These are phyloP conservation scores for Blastobotrys ciferrii DNA, from an alignment of 1,139 yeast species.

Conservation along the genomic window DNA sequence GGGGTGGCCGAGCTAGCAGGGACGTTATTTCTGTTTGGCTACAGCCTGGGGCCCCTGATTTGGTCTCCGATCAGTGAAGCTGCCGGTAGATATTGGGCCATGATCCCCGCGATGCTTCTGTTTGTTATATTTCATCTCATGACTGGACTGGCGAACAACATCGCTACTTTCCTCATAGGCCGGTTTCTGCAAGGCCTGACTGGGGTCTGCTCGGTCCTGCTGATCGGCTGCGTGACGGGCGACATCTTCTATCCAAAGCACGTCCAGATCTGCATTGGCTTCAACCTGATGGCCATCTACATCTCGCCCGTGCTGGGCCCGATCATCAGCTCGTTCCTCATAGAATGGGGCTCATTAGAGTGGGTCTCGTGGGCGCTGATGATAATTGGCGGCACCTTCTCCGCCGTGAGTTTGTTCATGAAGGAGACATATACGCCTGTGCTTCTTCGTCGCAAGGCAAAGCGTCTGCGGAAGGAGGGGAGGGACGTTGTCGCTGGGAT, in stretches of 20 bases:
- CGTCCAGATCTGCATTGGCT: conserved; percentile 12
- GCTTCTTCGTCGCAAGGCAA: conserved; percentile 57
- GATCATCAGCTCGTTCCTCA: conserved; percentile 16
- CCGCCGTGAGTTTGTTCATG: conserved; percentile 5
- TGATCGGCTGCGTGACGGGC: conserved; percentile 3
- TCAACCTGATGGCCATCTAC: conserved; percentile 15
- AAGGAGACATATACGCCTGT: conserved; percentile 59
- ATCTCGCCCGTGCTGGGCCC: conserved; percentile 20
- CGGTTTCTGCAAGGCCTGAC: conserved; percentile 68
- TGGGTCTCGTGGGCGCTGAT: conserved; percentile 19
- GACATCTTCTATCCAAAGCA: conserved; percentile 6
- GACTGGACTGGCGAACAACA: conserved; percentile 46
- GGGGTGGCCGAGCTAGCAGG: conserved; percentile 3
- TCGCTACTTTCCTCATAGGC: conserved; percentile 51
- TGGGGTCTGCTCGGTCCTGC: conserved; percentile 3
- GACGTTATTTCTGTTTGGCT: conserved; percentile 5
- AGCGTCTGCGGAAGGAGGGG: conserved; percentile 55
- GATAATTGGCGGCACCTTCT: conserved; percentile 17
- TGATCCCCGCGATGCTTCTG: background rate
- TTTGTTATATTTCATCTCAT: conserved; percentile 14
- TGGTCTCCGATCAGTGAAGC: conserved; percentile 9
- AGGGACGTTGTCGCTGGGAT: conserved; percentile 38
- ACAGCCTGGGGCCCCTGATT: conserved; percentile 5
- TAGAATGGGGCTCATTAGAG: conserved; percentile 14
- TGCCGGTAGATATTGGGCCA: conserved; percentile 1